These are phyloP conservation scores for Peribolospora kevripleyi DNA, from an alignment of 768 basidiomycete species.

Conservation along the genomic window DNA sequence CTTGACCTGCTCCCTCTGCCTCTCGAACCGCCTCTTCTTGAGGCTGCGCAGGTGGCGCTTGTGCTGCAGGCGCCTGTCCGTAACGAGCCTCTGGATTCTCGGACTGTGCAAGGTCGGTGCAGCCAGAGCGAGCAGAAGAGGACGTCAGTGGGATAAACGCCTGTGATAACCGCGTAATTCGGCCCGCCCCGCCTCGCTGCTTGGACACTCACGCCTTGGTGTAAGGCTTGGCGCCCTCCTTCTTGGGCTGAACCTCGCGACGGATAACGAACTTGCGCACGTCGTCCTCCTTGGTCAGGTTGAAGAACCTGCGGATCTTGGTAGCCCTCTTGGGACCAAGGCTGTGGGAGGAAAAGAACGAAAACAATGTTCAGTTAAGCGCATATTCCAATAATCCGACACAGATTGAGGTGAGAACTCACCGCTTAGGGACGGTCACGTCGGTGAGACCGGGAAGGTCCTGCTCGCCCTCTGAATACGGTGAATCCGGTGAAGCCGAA, in stretches of 20 bases:
- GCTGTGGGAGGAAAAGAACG: not conserved
- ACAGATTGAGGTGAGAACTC: too few relatives aligned
- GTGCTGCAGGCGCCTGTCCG: slow-evolving; percentile 83
- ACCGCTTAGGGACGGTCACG: slow-evolving; percentile 65
- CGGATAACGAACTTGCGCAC: slow-evolving; percentile 92
- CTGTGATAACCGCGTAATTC: slow-evolving; percentile 10
- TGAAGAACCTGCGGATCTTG: slow-evolving; percentile 94
- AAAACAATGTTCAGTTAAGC: too few relatives aligned
- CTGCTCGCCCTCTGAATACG: slow-evolving; percentile 40
- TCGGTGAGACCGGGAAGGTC: slow-evolving; percentile 86
- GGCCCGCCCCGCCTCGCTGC: not conserved
- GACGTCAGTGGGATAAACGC: slow-evolving; percentile 1
- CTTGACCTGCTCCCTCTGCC: slow-evolving; percentile 80
- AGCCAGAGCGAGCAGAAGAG: not conserved
- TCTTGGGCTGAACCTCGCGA: slow-evolving; percentile 73
- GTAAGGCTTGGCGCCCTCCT: slow-evolving; percentile 65
- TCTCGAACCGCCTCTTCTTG: slow-evolving; percentile 64
- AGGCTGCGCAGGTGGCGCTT: slow-evolving; percentile 70
- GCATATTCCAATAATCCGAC: too few relatives aligned
- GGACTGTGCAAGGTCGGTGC: slow-evolving; percentile 29
- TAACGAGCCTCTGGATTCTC: slow-evolving; percentile 92
- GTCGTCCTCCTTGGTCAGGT: slow-evolving; percentile 90
- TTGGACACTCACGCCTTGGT: slow-evolving; percentile 52
- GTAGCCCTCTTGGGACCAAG: slow-evolving; percentile 80
- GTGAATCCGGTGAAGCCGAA: too few relatives aligned